These are phyloP conservation scores for Penicillium sp. DNA, from an alignment of 2,329 filamentous ascomycete species.

Conservation along the genomic window DNA sequence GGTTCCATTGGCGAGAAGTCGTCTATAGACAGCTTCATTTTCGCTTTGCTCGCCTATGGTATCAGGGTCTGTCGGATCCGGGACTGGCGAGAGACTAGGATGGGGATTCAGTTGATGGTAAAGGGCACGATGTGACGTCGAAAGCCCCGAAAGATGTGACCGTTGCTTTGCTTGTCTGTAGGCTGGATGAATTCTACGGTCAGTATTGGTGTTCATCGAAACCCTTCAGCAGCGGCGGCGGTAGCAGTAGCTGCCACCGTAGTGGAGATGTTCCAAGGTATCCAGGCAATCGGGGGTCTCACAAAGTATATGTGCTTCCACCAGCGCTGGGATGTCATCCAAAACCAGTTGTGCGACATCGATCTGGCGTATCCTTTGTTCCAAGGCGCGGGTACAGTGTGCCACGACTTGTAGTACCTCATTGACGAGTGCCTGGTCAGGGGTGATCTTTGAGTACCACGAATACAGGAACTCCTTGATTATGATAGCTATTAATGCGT, in stretches of 20 bases:
- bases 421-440: constrained; percentile 83
- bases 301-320: constrained; percentile 83
- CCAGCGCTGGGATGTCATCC: constrained; percentile 82
- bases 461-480: constrained; percentile 86
- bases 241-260: background rate
- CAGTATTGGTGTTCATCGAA: constrained; percentile 15
- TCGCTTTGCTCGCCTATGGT: constrained; percentile 66
- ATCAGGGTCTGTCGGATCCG: constrained; percentile 57
- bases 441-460: constrained; percentile 93
- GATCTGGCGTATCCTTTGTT: constrained; percentile 80
- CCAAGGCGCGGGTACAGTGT: constrained; percentile 84
- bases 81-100: constrained; percentile 78
- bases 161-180: constrained; percentile 71
- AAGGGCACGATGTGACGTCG: constrained; percentile 66
- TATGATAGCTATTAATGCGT: constrained; percentile 87
- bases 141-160: constrained; percentile 62
- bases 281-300: constrained; percentile 31
- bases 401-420: constrained; percentile 90
- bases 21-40: constrained; percentile 83
- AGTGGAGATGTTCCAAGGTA: background rate
- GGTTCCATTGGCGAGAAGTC: constrained; percentile 81
- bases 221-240: background rate
- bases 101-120: constrained; percentile 86
- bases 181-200: constrained; percentile 54
- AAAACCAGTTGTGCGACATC: constrained; percentile 82